A percentile compares a stretch with the other conserved stretches of the same genome.
These are phyloP conservation scores for Thozetella sp. DNA, from an alignment of 495 filamentous ascomycete species.

Conservation along the genomic window DNA sequence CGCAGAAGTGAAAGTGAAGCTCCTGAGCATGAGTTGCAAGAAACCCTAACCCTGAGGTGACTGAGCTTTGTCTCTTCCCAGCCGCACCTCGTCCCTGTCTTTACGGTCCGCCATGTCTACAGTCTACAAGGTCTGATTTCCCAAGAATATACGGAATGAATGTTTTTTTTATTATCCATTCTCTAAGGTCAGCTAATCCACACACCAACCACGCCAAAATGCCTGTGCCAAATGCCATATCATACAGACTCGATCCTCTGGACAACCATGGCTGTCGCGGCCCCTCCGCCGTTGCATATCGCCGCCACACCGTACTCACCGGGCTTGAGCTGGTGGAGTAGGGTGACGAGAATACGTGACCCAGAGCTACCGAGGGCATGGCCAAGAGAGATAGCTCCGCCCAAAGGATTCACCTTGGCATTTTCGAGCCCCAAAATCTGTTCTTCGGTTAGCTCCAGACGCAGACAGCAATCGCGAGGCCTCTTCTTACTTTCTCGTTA, in stretches of 20 bases:
- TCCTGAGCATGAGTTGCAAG: too few relatives aligned
- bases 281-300: conserved; percentile 96
- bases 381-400: conserved; percentile 92
- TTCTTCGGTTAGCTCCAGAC: background rate
- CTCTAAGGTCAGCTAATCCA: background rate
- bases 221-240: background rate
- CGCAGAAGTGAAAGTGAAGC: too few relatives aligned
- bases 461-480: background rate
- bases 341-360: conserved; percentile 84
- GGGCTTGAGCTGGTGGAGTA: conserved; percentile 86
- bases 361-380: conserved; percentile 95
- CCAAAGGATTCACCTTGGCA: conserved; percentile 81
- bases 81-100: too few relatives aligned
- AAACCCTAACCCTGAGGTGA: too few relatives aligned
- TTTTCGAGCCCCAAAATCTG: conserved; percentile 78
- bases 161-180: too few relatives aligned
- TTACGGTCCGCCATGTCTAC: too few relatives aligned
- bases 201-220: background rate
- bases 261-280: conserved; percentile 88
- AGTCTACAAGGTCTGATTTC: too few relatives aligned
- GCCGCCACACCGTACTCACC: conserved; percentile 95
- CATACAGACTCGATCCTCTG: conserved; percentile 77
- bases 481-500: conserved; percentile 74
- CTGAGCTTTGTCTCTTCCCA: too few relatives aligned
- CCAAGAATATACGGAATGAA: too few relatives aligned